These are phyloP conservation scores for Nepenthes mirabilis DNA, from an alignment of 148 eudicot genomes.

Conservation along the genomic window DNA sequence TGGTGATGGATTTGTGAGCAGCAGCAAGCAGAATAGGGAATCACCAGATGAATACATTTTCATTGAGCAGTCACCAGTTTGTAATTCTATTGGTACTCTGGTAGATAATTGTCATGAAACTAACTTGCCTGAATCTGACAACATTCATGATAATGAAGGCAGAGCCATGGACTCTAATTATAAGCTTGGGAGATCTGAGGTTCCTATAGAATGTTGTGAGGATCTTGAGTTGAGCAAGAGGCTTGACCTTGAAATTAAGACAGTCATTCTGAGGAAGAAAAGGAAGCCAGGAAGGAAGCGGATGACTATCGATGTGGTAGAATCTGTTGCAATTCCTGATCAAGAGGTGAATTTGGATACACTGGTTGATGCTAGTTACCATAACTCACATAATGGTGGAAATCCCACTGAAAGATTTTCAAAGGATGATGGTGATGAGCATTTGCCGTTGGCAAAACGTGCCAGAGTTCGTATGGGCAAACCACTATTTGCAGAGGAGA, in stretches of 20 bases:
- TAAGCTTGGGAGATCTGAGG: constrained; percentile 31
- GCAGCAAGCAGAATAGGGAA: constrained; percentile 50
- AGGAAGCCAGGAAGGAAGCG: constrained; percentile 75
- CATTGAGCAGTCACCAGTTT: constrained; percentile 31
- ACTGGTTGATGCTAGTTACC: no score
- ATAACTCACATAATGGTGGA: neutral
- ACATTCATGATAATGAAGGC: constrained; percentile 42
- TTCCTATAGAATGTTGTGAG: constrained; percentile 20
- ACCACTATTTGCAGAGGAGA: constrained; percentile 29
- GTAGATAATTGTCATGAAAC: constrained; percentile 58
- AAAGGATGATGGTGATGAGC: constrained; percentile 88
- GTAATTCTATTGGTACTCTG: constrained; percentile 39
- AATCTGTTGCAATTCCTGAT: constrained; percentile 20
- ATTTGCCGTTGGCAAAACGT: constrained; percentile 79
- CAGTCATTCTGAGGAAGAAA: constrained; percentile 57
- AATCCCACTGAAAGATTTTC: constrained; percentile 14
- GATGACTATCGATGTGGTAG: constrained; percentile 26
- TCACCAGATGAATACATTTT: constrained; percentile 37
- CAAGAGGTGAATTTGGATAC: constrained; percentile 9
- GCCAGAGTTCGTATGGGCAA: constrained; percentile 96
- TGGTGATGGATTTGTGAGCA: constrained; percentile 38
- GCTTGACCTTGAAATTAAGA: constrained; percentile 44
- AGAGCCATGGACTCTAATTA: constrained; percentile 44
- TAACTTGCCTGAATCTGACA: constrained; percentile 50
- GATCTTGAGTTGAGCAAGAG: constrained; percentile 41